These are phyloP conservation scores for Talaromyces sp. DNA, from an alignment of 2,329 filamentous ascomycete genomes.

Conservation along the genomic window DNA sequence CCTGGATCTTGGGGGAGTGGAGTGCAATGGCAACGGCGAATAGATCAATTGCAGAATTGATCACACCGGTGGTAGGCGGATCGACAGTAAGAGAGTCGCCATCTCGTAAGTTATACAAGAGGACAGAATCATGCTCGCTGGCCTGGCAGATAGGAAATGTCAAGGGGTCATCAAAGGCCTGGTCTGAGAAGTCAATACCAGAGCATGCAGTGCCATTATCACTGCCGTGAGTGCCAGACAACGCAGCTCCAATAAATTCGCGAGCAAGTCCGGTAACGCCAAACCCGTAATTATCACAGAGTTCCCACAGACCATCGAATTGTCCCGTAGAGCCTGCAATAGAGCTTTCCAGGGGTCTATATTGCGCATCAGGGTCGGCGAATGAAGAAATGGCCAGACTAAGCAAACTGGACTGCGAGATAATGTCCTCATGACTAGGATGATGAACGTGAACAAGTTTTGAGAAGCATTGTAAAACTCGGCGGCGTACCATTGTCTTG, in stretches of 20 bases:
- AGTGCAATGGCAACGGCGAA: constrained; percentile 91
- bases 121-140: constrained; percentile 84
- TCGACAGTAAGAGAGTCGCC: constrained; percentile 62
- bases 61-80: constrained; percentile 86
- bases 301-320: constrained; percentile 94
- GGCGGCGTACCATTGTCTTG: constrained; percentile 87
- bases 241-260: constrained; percentile 71
- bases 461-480: constrained; percentile 92
- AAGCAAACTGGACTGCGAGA: constrained; percentile 88
- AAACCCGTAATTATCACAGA: constrained; percentile 91
- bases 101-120: constrained; percentile 66
- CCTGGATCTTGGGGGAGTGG: constrained; percentile 88
- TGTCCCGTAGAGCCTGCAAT: constrained; percentile 88
- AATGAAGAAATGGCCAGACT: constrained; percentile 89
- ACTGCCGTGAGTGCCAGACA: constrained; percentile 70
- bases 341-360: constrained; percentile 79
- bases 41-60: constrained; percentile 89
- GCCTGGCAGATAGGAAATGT: constrained; percentile 73
- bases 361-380: constrained; percentile 79
- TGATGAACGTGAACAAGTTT: constrained; percentile 89
- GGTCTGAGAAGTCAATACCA: constrained; percentile 41
- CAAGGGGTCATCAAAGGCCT: constrained; percentile 48
- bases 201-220: constrained; percentile 53
- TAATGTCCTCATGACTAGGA: constrained; percentile 77
- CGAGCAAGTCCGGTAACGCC: constrained; percentile 84